phyloP scores from a whole-genome alignment of 306 rosid genomes.

The Trifolium subterraneum region DNA sequence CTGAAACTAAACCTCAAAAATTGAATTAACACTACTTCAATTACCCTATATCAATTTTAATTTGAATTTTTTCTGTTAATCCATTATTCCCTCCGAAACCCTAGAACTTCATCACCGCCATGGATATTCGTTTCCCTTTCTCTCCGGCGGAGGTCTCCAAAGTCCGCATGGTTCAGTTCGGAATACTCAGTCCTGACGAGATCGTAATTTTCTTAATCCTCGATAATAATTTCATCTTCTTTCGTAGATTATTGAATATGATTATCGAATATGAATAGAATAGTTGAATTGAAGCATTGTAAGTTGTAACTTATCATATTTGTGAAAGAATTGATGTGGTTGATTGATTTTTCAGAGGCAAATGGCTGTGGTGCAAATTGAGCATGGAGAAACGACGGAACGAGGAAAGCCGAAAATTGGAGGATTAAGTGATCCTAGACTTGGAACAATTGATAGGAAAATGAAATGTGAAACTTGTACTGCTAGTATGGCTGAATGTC shows the following conservation, averaged over 20 bases:
- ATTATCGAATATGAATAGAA: background rate
- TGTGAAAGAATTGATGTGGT: background rate
- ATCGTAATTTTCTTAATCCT: conserved; percentile 60
- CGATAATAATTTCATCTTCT: background rate
- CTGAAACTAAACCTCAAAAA: conserved; percentile 10
- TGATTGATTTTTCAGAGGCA: conserved; percentile 68
- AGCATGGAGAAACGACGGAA: conserved; percentile 90
- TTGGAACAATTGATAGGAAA: conserved; percentile 92
- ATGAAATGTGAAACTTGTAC: conserved; percentile 97
- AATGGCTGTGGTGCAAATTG: conserved; percentile 96
- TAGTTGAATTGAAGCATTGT: background rate
- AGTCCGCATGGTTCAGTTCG: conserved; percentile 90
- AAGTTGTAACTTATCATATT: no score
- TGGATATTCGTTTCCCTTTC: conserved; percentile 93
- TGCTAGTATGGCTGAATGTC: conserved; percentile 97
- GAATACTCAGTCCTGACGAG: conserved; percentile 92
- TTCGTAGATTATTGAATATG: background rate
- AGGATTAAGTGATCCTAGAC: conserved; percentile 91
- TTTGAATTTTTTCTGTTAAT: conserved; percentile 27
- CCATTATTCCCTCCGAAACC: conserved; percentile 26
- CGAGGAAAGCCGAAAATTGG: conserved; percentile 89
- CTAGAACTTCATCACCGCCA: conserved; percentile 57
- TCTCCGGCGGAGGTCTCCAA: conserved; percentile 99
- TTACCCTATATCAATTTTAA: background rate
- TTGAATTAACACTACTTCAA: background rate